Evolutionary conservation across 345 rosid species (phyloP).

Genomic region (Ceriops tagal): DNA sequence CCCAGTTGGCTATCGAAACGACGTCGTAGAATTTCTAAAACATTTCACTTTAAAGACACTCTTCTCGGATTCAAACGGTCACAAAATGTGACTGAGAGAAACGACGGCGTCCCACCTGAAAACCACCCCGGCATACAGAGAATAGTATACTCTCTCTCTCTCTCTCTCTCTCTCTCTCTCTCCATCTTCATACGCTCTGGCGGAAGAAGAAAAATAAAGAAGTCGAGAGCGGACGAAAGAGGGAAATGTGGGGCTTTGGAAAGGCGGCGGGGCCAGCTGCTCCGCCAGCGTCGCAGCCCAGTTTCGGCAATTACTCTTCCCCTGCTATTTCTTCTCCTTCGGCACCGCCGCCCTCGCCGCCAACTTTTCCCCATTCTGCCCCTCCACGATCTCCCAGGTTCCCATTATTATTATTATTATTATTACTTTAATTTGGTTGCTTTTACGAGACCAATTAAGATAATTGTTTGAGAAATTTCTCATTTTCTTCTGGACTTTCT

Average conservation of each 20-base stretch:
- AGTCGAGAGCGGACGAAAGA: conserved; percentile 7
- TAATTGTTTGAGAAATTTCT: too few relatives aligned
- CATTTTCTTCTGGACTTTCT: too few relatives aligned
- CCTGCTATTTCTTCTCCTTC: conserved; percentile 26
- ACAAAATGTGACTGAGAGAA: too few relatives aligned
- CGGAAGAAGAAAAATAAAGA: background rate
- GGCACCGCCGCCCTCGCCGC: conserved; percentile 18
- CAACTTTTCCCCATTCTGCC: conserved; percentile 4
- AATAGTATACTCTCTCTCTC: background rate
- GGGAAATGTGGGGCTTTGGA: conserved; percentile 44
- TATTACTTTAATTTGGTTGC: background rate
- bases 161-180: too few relatives aligned
- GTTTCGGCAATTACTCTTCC: conserved; percentile 28
- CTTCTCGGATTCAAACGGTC: too few relatives aligned
- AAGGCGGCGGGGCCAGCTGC: conserved; percentile 43
- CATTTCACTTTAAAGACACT: too few relatives aligned
- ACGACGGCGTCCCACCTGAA: background rate
- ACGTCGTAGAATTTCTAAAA: background rate
- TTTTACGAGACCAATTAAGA: too few relatives aligned
- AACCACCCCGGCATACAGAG: background rate
- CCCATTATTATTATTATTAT: background rate
- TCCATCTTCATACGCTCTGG: too few relatives aligned
- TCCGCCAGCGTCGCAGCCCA: conserved; percentile 16
- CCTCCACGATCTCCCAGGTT: conserved; percentile 26
- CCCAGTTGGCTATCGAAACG: background rate